Evolutionary conservation across 176 grass and related monocot genomes (phyloP), one percentile per base, ranked within the genome.

Genomic region (Thalia dealbata): DNA sequence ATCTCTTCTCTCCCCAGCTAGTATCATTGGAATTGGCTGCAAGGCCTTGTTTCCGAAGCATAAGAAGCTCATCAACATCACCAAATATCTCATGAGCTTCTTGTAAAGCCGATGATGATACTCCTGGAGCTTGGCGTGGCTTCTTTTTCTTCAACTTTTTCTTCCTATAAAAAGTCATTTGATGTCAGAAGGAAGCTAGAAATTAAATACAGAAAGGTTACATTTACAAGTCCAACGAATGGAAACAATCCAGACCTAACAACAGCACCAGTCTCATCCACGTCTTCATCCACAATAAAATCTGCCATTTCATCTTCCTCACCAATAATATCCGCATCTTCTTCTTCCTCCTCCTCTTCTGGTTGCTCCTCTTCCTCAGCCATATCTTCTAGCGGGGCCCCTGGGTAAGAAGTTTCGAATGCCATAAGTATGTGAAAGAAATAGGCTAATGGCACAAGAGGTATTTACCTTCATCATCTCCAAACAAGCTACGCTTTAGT

Each of bases 61-160:
- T 76, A 51, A 97, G 66, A n/a, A 97, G 78, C 24, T 97, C 93
- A 35, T 97, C 93, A 69, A 97, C 93, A 72, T 97, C 93, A 78
- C 93, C 89, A 76, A 97, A 97, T 86, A 97, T 97, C 70, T 97
- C 89, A 6, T 97, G 93, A 18, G 93, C 90, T 75, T 97, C 93
- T 77, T 92, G 90, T 76, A 92, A 58, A 41, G 93, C 93, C 75
- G 93, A 92, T 21, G 93, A 97, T 51, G 90, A 90, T 72, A 92
- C 85, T 45, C 93, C 93, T 35, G 90, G 80, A 60, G 90, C 93
- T 86, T 88, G 93, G 10, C 90, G 77, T 22, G 81, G 56, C 67
- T 79, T 78, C 71, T 88, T 97, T 75, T 54, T 81, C 82, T 92
- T 91, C 41, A 56, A 6, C 44, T 92, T 90, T 80, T 82, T 72